These are phyloP conservation scores for Lachancea meyersii DNA, from an alignment of 805 yeast genomes.

Conservation along the genomic window DNA sequence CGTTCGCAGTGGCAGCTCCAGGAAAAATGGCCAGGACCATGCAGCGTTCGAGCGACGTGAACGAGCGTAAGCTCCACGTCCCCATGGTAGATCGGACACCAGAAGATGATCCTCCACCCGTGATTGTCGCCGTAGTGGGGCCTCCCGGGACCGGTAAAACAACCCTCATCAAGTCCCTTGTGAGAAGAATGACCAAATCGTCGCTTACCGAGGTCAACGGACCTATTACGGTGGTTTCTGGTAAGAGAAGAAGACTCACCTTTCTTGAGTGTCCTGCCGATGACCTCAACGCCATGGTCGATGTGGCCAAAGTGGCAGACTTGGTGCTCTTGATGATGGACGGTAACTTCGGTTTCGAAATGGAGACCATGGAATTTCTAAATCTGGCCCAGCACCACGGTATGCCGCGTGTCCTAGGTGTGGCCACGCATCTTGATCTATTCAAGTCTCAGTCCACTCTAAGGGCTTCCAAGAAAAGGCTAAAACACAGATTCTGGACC, in stretches of 20 bases:
- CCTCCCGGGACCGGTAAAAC: slow-evolving; percentile 99
- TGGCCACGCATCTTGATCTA: slow-evolving; percentile 90
- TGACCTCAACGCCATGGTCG: slow-evolving; percentile 93
- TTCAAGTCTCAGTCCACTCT: slow-evolving; percentile 86
- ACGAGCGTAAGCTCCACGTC: slow-evolving; percentile 83
- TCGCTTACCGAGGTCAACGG: slow-evolving; percentile 83
- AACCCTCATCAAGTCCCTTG: slow-evolving; percentile 82
- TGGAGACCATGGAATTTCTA: slow-evolving; percentile 99
- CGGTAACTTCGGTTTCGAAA: slow-evolving; percentile 96
- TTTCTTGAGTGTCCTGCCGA: slow-evolving; percentile 83
- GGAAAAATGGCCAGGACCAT: slow-evolving; percentile 81
- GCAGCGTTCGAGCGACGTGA: slow-evolving; percentile 70
- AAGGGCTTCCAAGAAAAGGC: slow-evolving; percentile 82
- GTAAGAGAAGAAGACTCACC: slow-evolving; percentile 86
- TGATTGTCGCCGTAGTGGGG: slow-evolving; percentile 93
- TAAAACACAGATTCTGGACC: slow-evolving; percentile 96
- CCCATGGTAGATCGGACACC: slow-evolving; percentile 98
- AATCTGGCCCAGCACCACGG: slow-evolving; percentile 97
- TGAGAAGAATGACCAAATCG: slow-evolving; percentile 82
- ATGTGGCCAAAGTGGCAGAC: slow-evolving; percentile 92
- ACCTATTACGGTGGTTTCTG: slow-evolving; percentile 93
- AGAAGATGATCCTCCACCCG: slow-evolving; percentile 96
- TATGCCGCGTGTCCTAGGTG: slow-evolving; percentile 95
- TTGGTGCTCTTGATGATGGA: slow-evolving; percentile 82
- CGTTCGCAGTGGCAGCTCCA: slow-evolving; percentile 79